Conservation (phyloP, 768 basidiomycete genomes). For the Grammothele lineata region DNA sequence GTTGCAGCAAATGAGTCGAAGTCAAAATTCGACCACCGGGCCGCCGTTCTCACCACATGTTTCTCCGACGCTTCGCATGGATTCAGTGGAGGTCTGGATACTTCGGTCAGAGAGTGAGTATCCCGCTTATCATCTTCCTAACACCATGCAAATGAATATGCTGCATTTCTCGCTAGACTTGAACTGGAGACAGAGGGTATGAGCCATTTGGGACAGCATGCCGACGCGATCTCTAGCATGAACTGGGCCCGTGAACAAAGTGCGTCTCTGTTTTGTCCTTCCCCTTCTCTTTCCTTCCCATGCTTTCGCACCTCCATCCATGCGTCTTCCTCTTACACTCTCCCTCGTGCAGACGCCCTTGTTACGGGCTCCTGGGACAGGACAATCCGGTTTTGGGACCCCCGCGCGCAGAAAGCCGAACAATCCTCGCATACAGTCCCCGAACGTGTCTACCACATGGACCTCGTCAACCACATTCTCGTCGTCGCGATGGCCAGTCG, state of each 20-base stretch:
- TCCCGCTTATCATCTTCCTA: background rate
- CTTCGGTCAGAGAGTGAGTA: constrained; percentile 75
- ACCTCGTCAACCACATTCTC: constrained; percentile 70
- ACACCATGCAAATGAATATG: background rate
- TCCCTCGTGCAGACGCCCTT: constrained; percentile 48
- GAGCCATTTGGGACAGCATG: constrained; percentile 74
- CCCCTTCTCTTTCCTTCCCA: background rate
- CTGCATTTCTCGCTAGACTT: constrained; percentile 45
- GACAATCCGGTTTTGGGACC: constrained; percentile 85
- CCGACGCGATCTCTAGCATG: constrained; percentile 75
- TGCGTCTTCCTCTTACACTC: background rate
- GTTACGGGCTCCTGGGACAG: constrained; percentile 93
- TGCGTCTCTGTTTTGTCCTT: constrained; percentile 35
- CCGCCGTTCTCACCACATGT: constrained; percentile 80
- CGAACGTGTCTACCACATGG: constrained; percentile 83
- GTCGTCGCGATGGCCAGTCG: constrained; percentile 94
- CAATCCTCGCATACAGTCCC: constrained; percentile 65
- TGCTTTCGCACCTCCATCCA: background rate
- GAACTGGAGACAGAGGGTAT: constrained; percentile 73
- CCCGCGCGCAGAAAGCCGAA: constrained; percentile 53
- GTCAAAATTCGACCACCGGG: constrained; percentile 84
- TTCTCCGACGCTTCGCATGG: constrained; percentile 66
- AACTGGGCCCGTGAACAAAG: constrained; percentile 63
- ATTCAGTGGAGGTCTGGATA: constrained; percentile 86
- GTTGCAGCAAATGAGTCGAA: constrained; percentile 56